A percentile compares a stretch with the other conserved stretches of the same genome.
phyloP scores from a whole-genome alignment of 2,329 filamentous ascomycete genomes.

The Ascochyta pisi region DNA sequence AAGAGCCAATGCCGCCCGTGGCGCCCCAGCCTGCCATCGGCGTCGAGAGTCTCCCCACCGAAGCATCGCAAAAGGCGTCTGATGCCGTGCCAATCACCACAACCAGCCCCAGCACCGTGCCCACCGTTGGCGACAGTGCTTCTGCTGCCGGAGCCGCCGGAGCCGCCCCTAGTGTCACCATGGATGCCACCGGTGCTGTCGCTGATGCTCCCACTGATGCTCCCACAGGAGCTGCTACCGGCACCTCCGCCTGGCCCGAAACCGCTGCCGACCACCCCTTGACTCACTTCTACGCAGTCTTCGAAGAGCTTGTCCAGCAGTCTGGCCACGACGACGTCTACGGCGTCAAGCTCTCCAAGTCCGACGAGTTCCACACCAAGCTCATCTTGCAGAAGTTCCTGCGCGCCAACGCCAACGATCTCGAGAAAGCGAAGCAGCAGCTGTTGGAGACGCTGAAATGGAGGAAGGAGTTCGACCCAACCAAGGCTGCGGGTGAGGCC shows the following conservation, averaged over 20 bases:
- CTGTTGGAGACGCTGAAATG: constrained; percentile 80
- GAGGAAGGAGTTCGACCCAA: constrained; percentile 78
- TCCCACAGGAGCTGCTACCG: constrained; percentile 9
- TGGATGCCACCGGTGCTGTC: constrained; percentile 8
- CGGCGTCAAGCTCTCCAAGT: constrained; percentile 70
- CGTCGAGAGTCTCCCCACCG: constrained; percentile 13
- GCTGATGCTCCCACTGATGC: background rate
- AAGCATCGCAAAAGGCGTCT: constrained; percentile 11
- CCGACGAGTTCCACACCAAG: constrained; percentile 72
- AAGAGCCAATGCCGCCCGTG: constrained; percentile 21
- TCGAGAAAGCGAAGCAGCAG: constrained; percentile 77
- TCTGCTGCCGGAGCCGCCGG: constrained; percentile 11
- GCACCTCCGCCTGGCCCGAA: constrained; percentile 45
- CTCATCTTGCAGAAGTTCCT: constrained; percentile 93
- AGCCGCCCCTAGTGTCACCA: constrained; percentile 17
- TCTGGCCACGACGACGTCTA: constrained; percentile 80
- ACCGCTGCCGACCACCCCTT: constrained; percentile 54
- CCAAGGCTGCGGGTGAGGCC: constrained; percentile 65
- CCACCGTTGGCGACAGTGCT: constrained; percentile 3
- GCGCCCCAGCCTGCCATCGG: constrained; percentile 14
- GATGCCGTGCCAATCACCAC: constrained; percentile 23
- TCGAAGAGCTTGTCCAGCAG: constrained; percentile 64
- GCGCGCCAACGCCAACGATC: constrained; percentile 82
- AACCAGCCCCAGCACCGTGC: constrained; percentile 13
- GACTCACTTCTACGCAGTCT: constrained; percentile 62